A percentile compares a stretch with the other conserved stretches of the same genome.
These are phyloP conservation scores for Suillus subluteus DNA, from an alignment of 768 basidiomycete genomes.

Conservation along the genomic window DNA sequence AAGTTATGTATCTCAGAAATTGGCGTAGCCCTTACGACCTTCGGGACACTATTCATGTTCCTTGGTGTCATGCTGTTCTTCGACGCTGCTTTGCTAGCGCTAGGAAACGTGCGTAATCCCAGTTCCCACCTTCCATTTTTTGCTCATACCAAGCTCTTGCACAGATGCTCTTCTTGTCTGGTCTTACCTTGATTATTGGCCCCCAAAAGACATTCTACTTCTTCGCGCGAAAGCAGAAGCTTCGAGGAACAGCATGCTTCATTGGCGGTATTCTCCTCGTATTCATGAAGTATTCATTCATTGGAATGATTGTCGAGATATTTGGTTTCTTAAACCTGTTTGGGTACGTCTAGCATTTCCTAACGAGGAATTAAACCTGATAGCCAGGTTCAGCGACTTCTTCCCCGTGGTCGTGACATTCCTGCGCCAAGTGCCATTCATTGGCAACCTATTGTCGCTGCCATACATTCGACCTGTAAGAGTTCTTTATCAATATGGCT, in stretches of 20 bases:
- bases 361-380: slow-evolving; percentile 11
- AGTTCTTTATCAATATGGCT: slow-evolving; percentile 1
- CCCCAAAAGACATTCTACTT: slow-evolving; percentile 98
- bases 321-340: slow-evolving; percentile 98
- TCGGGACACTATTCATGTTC: slow-evolving; percentile 95
- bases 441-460: slow-evolving; percentile 83
- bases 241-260: slow-evolving; percentile 89
- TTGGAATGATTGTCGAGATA: slow-evolving; percentile 91
- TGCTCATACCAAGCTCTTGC: slow-evolving; percentile 1
- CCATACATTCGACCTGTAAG: slow-evolving; percentile 87
- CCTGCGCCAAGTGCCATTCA: slow-evolving; percentile 88
- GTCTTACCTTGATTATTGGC: slow-evolving; percentile 95
- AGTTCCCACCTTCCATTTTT: slow-evolving; percentile 9
- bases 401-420: slow-evolving; percentile 99
- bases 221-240: slow-evolving; percentile 93
- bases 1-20: slow-evolving; percentile 62
- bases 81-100: slow-evolving; percentile 91
- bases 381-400: slow-evolving; percentile 73
- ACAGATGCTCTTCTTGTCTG: slow-evolving; percentile 94
- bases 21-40: slow-evolving; percentile 94
- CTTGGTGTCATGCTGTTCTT: slow-evolving; percentile 96
- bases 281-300: slow-evolving; percentile 93
- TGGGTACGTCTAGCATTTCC: slow-evolving; percentile 56
- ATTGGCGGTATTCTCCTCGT: slow-evolving; percentile 90
- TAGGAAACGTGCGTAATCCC: slow-evolving; percentile 83